A percentile compares a stretch with the other conserved stretches of the same genome.
Evolutionary conservation across 305 asterid genomes (phyloP).

Genomic region (Lippia alba): DNA sequence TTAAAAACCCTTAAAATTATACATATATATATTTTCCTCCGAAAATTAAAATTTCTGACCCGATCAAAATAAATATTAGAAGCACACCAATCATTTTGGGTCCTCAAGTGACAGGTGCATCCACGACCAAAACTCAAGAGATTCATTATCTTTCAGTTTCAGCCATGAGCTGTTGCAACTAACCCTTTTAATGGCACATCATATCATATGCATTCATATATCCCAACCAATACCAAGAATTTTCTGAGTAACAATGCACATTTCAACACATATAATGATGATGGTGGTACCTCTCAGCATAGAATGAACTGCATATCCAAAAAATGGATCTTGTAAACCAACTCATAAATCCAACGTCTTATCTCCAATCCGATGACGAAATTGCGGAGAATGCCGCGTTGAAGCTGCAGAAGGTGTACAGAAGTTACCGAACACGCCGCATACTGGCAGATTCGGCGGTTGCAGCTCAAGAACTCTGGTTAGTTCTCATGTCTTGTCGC

Average conservation of each 20-base stretch:
- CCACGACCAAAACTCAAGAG: neutral
- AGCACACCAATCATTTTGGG: conserved; percentile 17
- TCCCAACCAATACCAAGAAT: conserved; percentile 12
- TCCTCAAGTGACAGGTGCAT: conserved; percentile 6
- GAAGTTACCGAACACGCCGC: conserved; percentile 45
- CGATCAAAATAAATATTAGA: neutral
- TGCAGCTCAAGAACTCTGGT: conserved; percentile 43
- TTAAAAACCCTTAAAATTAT: no score
- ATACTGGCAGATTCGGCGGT: conserved; percentile 42
- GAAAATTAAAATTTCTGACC: no score
- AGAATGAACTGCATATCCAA: neutral
- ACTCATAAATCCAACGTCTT: conserved; percentile 9
- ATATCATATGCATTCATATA: neutral
- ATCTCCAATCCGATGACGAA: conserved; percentile 15
- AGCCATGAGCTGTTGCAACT: conserved; percentile 33
- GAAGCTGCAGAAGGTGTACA: conserved; percentile 45
- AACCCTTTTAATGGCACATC: conserved; percentile 18
- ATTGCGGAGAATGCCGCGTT: conserved; percentile 37
- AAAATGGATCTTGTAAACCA: conserved; percentile 36
- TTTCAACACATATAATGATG: conserved; percentile 6
- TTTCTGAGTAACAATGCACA: neutral
- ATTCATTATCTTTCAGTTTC: conserved; percentile 6
- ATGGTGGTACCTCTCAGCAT: neutral
- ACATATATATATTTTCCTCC: no score
- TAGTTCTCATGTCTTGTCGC: conserved; percentile 10